Evolutionary conservation across 345 rosid species (phyloP).

Genomic region (Litchi chinensis): DNA sequence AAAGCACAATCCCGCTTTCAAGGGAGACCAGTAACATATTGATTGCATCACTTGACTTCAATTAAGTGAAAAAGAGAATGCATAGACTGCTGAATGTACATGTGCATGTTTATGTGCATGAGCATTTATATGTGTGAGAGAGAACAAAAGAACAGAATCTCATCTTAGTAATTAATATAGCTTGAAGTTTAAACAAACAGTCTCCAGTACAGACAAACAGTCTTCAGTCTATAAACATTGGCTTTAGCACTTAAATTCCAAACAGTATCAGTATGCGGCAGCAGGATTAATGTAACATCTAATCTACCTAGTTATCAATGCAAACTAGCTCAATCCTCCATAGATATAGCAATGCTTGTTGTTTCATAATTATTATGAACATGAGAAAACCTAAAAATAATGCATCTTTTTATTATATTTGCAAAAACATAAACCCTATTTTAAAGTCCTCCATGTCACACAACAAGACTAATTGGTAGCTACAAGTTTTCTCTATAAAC

Average conservation of each 20-base stretch:
- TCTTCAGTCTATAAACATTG: too few species aligned
- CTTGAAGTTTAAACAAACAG: conserved; percentile 1
- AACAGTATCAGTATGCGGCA: background rate
- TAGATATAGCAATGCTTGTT: too few species aligned
- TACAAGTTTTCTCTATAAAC: too few species aligned
- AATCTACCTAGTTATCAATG: too few species aligned
- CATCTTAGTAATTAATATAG: background rate
- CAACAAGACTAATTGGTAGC: too few species aligned
- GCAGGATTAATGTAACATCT: background rate
- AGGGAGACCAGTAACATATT: background rate
- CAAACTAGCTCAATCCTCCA: too few species aligned
- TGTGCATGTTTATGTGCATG: background rate
- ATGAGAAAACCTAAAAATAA: too few species aligned
- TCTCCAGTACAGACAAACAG: too few species aligned
- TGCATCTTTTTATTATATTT: too few species aligned
- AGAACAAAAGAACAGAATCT: background rate
- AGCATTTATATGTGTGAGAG: background rate
- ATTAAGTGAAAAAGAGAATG: background rate
- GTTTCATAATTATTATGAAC: too few species aligned
- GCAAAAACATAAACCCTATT: too few species aligned
- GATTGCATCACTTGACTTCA: background rate
- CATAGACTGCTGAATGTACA: background rate
- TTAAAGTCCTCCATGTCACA: too few species aligned
- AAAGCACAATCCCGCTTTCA: background rate
- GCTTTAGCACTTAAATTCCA: background rate